phyloP scores from a whole-genome alignment of 1,284 basidiomycete species.

The Leucoagaricus sp. region DNA sequence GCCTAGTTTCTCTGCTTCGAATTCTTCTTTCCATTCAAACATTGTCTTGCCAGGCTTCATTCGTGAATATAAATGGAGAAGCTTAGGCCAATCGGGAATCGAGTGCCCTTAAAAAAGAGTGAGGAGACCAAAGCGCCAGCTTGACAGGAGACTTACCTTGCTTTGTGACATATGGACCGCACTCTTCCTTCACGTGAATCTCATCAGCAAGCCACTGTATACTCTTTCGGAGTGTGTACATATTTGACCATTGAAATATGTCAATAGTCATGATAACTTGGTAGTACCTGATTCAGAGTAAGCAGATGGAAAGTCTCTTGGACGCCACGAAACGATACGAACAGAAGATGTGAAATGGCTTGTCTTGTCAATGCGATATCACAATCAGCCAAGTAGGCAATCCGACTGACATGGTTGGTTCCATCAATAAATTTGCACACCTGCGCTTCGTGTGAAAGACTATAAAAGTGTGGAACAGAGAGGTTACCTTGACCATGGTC shows the following conservation, averaged over 20 bases:
- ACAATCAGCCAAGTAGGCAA: conserved; percentile 91
- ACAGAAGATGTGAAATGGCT: conserved; percentile 93
- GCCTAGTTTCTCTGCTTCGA: conserved; percentile 70
- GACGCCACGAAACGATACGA: conserved; percentile 27
- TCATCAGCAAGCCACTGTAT: conserved; percentile 87
- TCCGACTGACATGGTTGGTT: conserved; percentile 87
- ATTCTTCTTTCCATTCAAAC: conserved; percentile 86
- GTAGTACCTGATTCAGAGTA: conserved; percentile 67
- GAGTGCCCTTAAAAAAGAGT: conserved; percentile 39
- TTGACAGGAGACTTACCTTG: conserved; percentile 47
- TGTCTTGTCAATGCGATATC: conserved; percentile 83
- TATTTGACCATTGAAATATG: conserved; percentile 98
- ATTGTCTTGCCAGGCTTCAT: conserved; percentile 86
- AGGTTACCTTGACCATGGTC: conserved; percentile 80
- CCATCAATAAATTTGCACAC: conserved; percentile 87
- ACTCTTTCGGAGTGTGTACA: conserved; percentile 88
- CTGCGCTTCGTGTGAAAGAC: conserved; percentile 36
- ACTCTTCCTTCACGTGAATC: conserved; percentile 82
- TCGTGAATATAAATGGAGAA: conserved; percentile 85
- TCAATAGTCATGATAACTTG: conserved; percentile 96
- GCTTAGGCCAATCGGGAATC: conserved; percentile 79
- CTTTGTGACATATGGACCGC: conserved; percentile 85
- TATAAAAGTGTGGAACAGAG: background rate
- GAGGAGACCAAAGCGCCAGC: background rate
- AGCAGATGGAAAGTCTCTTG: conserved; percentile 4